A percentile compares a stretch with the other conserved stretches of the same genome.
Evolutionary conservation across 2,329 filamentous ascomycete species (phyloP).

Genomic region (Botrytis galanthina): DNA sequence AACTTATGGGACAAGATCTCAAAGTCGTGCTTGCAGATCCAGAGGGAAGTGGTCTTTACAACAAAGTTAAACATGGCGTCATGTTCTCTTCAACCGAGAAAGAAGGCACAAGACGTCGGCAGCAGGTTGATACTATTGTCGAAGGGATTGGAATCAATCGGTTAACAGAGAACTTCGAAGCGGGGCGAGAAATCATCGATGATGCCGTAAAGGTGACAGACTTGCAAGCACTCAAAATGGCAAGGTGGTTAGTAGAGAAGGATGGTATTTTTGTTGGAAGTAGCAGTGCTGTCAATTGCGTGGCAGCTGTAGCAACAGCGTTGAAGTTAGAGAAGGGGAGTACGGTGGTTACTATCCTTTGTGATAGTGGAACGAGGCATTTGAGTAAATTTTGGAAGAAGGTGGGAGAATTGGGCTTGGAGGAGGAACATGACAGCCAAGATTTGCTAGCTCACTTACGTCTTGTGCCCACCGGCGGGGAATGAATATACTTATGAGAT

Average conservation of each 20-base stretch:
- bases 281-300: constrained; percentile 95
- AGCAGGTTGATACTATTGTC: constrained; percentile 93
- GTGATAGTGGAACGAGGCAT: constrained; percentile 79
- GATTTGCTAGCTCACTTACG: constrained; percentile 45
- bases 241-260: constrained; percentile 91
- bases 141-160: constrained; percentile 96
- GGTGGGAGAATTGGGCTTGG: constrained; percentile 65
- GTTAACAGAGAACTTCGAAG: constrained; percentile 90
- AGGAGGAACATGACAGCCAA: constrained; percentile 52
- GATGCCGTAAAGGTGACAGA: constrained; percentile 89
- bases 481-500: neutral
- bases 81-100: constrained; percentile 90
- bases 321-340: constrained; percentile 59
- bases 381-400: constrained; percentile 82
- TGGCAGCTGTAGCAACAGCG: constrained; percentile 70
- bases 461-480: neutral
- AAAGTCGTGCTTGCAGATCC: constrained; percentile 86
- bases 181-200: constrained; percentile 79
- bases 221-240: constrained; percentile 87
- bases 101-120: constrained; percentile 83
- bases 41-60: constrained; percentile 89
- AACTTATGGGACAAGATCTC: constrained; percentile 42
- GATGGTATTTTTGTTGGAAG: constrained; percentile 94
- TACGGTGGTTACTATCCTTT: constrained; percentile 76
- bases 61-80: constrained; percentile 87